Conservation (phyloP, 441 rosid species). For the Dalechampia spathulata region DNA sequence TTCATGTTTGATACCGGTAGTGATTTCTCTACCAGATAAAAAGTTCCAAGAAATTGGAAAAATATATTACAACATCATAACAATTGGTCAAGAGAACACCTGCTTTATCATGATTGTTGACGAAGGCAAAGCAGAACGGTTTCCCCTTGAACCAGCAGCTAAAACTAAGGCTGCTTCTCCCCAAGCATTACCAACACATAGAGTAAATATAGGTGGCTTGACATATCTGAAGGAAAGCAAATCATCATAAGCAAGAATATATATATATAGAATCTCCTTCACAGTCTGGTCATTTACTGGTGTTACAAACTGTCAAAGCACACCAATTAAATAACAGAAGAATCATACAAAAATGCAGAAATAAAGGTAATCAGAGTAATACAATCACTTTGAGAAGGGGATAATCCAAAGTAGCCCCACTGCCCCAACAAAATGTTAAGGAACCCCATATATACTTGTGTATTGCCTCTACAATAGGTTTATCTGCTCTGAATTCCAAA, state of each 20-base stretch:
- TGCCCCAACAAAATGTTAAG: no score
- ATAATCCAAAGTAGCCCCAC: no score
- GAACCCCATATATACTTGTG: no score
- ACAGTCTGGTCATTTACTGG: background rate
- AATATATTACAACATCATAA: conserved; percentile 13
- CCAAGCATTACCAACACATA: conserved; percentile 96
- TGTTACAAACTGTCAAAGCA: background rate
- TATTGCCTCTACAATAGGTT: no score
- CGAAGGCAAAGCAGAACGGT: conserved; percentile 85
- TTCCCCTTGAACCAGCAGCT: conserved; percentile 87
- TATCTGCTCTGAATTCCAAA: no score
- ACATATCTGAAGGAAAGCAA: conserved; percentile 47
- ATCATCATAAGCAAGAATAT: conserved; percentile 6
- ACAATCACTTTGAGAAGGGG: no score
- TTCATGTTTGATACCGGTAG: background rate
- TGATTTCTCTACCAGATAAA: background rate
- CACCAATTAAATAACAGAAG: background rate
- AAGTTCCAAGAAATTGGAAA: conserved; percentile 1
- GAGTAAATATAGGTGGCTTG: conserved; percentile 79
- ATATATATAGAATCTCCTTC: background rate
- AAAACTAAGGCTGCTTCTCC: conserved; percentile 95
- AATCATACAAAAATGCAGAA: background rate
- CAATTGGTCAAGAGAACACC: conserved; percentile 34
- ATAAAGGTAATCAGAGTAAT: background rate
- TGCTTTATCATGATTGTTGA: conserved; percentile 89